Conservation (phyloP, 2,329 filamentous ascomycete genomes). For the Beauveria bassiana region DNA sequence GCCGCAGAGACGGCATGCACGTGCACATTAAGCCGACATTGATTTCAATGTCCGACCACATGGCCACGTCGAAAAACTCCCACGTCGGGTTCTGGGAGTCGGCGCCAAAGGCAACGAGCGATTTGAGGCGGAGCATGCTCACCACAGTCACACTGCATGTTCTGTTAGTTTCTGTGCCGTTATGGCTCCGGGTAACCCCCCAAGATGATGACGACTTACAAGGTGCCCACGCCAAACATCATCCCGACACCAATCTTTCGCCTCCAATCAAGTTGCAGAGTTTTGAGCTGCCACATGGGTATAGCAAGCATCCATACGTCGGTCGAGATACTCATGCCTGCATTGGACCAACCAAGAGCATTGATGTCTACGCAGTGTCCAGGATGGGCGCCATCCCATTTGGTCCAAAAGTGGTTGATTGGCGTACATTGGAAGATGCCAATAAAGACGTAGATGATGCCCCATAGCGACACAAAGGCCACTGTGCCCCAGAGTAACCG, state of each 20-base stretch:
- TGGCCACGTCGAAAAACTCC: constrained; percentile 21
- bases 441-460: constrained; percentile 24
- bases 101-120: constrained; percentile 19
- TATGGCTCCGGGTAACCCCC: too few relatives aligned
- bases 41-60: constrained; percentile 31
- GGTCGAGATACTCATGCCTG: constrained; percentile 32
- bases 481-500: constrained; percentile 26
- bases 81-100: constrained; percentile 22
- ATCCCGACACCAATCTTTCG: constrained; percentile 34
- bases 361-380: constrained; percentile 35
- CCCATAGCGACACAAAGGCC: constrained; percentile 23
- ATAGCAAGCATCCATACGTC: constrained; percentile 36
- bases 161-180: not conserved
- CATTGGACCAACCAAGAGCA: constrained; percentile 33
- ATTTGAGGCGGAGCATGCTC: constrained; percentile 23
- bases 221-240: constrained; percentile 37
- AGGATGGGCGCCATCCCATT: constrained; percentile 31
- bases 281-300: constrained; percentile 29
- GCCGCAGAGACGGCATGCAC: constrained; percentile 29
- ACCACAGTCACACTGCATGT: constrained; percentile 22
- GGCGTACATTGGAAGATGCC: constrained; percentile 32
- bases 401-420: constrained; percentile 31
- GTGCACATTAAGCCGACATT: constrained; percentile 32
- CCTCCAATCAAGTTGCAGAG: constrained; percentile 28
- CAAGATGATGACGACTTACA: constrained; percentile 20